Conservation (phyloP, 2,329 filamentous ascomycete species). For the Fusarium torulosum region DNA sequence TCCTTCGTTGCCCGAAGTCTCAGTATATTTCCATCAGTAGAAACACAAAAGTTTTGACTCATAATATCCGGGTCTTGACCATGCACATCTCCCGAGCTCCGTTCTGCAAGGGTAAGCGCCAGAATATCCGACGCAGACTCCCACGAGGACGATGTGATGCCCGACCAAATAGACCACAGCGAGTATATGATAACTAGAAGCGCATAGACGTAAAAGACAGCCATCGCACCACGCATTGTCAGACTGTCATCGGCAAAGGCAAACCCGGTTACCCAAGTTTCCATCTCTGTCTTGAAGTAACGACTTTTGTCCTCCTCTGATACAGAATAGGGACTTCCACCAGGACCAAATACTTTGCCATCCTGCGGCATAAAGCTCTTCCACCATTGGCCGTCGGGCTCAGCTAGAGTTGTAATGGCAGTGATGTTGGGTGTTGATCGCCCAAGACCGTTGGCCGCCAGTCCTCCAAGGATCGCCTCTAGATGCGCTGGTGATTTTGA, state of each 20-base stretch:
- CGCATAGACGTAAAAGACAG: constrained; percentile 20
- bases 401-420: constrained; percentile 19
- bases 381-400: constrained; percentile 36
- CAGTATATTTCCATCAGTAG: not conserved
- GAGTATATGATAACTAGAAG: constrained; percentile 11
- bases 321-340: constrained; percentile 33
- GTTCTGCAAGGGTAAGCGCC: constrained; percentile 12
- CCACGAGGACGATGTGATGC: constrained; percentile 23
- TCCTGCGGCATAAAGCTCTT: constrained; percentile 39
- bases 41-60: constrained; percentile 19
- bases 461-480: constrained; percentile 30
- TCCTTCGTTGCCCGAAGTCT: not conserved
- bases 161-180: constrained; percentile 16
- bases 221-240: constrained; percentile 22
- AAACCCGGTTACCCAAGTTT: constrained; percentile 40
- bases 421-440: constrained; percentile 21
- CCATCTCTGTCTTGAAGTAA: constrained; percentile 29
- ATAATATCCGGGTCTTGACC: not conserved
- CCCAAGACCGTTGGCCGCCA: constrained; percentile 30
- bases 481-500: constrained; percentile 26
- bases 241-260: constrained; percentile 33
- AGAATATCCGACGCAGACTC: constrained; percentile 23
- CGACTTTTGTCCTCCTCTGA: constrained; percentile 13
- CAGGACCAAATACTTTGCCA: constrained; percentile 30
- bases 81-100: rapidly evolving